Evolutionary conservation across 2,329 filamentous ascomycete species (phyloP), one percentile per base, ranked within the genome.

Genomic region (Hymenotorrendiella dingleyae): DNA sequence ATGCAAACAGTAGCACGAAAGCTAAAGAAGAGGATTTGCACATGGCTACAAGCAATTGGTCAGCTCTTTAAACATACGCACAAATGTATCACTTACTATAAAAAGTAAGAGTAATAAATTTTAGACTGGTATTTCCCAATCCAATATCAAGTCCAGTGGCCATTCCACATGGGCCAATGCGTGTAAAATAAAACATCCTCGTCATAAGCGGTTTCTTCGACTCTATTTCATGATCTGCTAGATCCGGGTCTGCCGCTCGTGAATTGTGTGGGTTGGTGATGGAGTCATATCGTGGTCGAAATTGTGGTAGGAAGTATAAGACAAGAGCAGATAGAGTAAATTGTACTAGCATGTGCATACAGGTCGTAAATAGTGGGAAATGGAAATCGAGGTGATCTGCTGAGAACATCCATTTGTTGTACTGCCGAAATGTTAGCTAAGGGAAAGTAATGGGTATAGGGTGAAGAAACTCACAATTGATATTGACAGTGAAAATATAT

Each of bases 331-430:
- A 76, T 30, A 97, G 78, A 12, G 73, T 66, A 65, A 97, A 97
- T 62, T 98, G 93, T 37, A 98, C 89, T 17, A 90, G 69, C 90
- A 97, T 97, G 68, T 98, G 93, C 63, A 93, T 72, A 51, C 87
- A 86, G 3, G 93, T 98, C 9, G 90, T 95, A 66, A 97, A 97
- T 37, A 98, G 76, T 28, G 93, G 93, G 59, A 93, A 97, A 39
- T 86, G 82, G 63, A 98, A 98, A 65, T 96, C 84, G 54, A 94
- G 78, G 53, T 84, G 80, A 54, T 84, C 76, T 48, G 83, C 76
- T 58, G 86, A 86, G 67, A 98, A 97, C 91, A 98, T 97, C 93
- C 93, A 97, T 70, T 96, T 97, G 75, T 98, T 98, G 73, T 97
- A 98, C 84, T 93, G 55, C 27, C 17, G 22, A 28, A 33, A 7